Evolutionary conservation across 2,329 filamentous ascomycete species (phyloP).

Genomic region (Colletotrichum spinosum): DNA sequence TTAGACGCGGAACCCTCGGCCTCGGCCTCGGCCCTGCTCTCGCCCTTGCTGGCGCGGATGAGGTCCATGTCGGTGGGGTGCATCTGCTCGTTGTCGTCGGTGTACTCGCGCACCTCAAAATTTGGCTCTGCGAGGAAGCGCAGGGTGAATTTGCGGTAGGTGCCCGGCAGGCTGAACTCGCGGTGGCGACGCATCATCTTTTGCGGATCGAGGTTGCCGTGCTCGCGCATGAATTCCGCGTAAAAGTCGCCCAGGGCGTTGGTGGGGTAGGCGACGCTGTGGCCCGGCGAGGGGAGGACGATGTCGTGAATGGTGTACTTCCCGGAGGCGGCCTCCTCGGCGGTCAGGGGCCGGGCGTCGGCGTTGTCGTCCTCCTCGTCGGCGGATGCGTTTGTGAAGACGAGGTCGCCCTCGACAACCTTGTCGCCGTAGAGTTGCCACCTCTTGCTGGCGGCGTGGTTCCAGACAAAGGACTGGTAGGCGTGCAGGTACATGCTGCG

Average conservation of each 20-base stretch:
- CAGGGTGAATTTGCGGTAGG: constrained; percentile 87
- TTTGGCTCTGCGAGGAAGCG: constrained; percentile 71
- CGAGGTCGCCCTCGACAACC: constrained; percentile 87
- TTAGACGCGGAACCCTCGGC: constrained; percentile 44
- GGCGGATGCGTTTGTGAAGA: constrained; percentile 67
- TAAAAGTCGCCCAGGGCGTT: constrained; percentile 91
- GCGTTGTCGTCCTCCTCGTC: constrained; percentile 67
- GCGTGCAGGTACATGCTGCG: constrained; percentile 96
- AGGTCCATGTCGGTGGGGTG: constrained; percentile 87
- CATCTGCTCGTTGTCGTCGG: constrained; percentile 81
- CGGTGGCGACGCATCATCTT: constrained; percentile 88
- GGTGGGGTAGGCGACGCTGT: constrained; percentile 85
- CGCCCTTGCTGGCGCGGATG: constrained; percentile 58
- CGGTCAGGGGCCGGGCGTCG: constrained; percentile 77
- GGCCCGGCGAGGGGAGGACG: constrained; percentile 92
- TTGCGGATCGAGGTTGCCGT: constrained; percentile 83
- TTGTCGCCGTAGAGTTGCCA: constrained; percentile 79
- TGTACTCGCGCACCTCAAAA: constrained; percentile 78
- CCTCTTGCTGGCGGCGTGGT: constrained; percentile 82
- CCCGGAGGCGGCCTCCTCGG: constrained; percentile 82
- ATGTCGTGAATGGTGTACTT: constrained; percentile 86
- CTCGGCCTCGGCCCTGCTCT: constrained; percentile 44
- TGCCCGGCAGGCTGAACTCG: constrained; percentile 89
- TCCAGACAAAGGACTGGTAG: constrained; percentile 96
- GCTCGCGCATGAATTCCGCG: constrained; percentile 84